These are phyloP conservation scores for Biscutella auriculata DNA, from an alignment of 441 rosid genomes.

Conservation along the genomic window DNA sequence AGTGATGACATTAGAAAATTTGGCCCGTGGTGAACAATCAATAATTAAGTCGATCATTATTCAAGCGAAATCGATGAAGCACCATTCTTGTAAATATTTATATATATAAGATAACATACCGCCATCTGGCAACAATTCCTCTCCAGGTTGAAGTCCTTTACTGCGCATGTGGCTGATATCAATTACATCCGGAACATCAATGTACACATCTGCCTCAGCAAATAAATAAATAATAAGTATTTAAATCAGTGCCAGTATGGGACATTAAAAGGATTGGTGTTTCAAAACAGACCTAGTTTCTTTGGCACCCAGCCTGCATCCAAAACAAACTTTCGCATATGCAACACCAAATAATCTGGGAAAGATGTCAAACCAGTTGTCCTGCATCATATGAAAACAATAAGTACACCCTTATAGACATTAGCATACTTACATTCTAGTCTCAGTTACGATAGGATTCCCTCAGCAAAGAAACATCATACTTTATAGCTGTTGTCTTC, in stretches of 20 bases:
- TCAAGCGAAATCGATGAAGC: not conserved
- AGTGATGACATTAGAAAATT: not conserved
- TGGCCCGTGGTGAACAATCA: not conserved
- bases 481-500: constrained; percentile 84
- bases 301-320: constrained; percentile 98
- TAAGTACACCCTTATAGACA: not conserved
- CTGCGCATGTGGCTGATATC: constrained; percentile 91
- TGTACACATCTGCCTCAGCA: constrained; percentile 63
- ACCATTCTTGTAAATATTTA: not conserved
- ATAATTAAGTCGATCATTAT: not conserved
- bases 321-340: constrained; percentile 93
- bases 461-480: constrained; percentile 19
- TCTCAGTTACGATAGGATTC: not conserved
- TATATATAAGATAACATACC: constrained; percentile 27
- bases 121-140: constrained; percentile 75
- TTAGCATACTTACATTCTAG: not conserved
- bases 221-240: constrained; percentile 1
- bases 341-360: constrained; percentile 92
- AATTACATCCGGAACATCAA: constrained; percentile 88
- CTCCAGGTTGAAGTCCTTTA: constrained; percentile 90
- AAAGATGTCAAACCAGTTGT: constrained; percentile 84
- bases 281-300: constrained; percentile 60
- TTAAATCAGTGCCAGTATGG: constrained; percentile 3
- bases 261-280: not conserved
- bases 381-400: constrained; percentile 34